These are phyloP conservation scores for Galerina sulciceps DNA, from an alignment of 768 basidiomycete genomes.

Conservation along the genomic window DNA sequence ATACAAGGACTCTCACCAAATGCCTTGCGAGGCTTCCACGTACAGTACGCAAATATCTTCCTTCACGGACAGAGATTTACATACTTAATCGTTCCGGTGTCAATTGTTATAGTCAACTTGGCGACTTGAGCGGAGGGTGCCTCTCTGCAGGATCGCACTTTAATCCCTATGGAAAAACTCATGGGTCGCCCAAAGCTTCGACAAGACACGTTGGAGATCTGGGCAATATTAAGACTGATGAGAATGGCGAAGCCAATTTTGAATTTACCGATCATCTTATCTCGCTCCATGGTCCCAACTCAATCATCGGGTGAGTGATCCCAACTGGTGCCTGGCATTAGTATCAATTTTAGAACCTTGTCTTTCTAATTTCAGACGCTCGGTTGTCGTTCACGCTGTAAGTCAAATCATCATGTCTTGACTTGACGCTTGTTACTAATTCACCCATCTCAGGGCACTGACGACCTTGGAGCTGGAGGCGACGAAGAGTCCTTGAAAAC, in stretches of 20 bases:
- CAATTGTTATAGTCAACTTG: conserved; percentile 39
- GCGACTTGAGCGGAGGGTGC: conserved; percentile 72
- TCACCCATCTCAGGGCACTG: conserved; percentile 34
- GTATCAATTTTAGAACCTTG: background rate
- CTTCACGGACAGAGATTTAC: background rate
- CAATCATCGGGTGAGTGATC: conserved; percentile 64
- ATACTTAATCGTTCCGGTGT: background rate
- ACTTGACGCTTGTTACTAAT: background rate
- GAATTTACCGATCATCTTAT: conserved; percentile 61
- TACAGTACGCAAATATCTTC: conserved; percentile 55
- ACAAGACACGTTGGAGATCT: conserved; percentile 75
- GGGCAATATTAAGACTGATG: conserved; percentile 73
- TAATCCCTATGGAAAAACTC: conserved; percentile 69
- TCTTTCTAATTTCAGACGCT: conserved; percentile 47
- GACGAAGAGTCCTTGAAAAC: conserved; percentile 75
- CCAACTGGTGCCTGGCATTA: background rate
- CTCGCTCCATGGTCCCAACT: conserved; percentile 68
- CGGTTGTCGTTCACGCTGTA: conserved; percentile 70
- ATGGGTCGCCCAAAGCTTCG: conserved; percentile 62
- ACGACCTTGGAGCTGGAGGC: conserved; percentile 77
- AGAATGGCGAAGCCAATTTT: conserved; percentile 58
- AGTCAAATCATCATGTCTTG: background rate
- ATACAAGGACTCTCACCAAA: conserved; percentile 63
- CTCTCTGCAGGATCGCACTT: conserved; percentile 74
- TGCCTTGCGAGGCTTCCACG: conserved; percentile 74